Base-by-base conservation (phyloP, 225 moss, liverwort and hornwort species). In the Physcomitrellopsis africana region DNA sequence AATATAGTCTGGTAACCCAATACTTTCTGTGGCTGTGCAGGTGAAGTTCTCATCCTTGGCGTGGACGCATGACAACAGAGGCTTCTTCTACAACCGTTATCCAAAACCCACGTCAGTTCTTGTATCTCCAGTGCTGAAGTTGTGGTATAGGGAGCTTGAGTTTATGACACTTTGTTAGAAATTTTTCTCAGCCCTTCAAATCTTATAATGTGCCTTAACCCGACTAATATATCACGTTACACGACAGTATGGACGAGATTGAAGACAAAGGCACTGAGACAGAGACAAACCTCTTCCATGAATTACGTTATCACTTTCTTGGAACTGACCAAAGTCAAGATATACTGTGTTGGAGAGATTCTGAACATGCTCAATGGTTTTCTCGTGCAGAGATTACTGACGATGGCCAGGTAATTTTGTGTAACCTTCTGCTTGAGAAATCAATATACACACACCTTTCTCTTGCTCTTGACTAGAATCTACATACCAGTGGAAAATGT, bases 61-160 rank as follows among this genome's bases (percentile, higher is more conserved):
- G 51, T 91, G 91, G 91, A 91, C 91, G 13, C 83, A 89, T 78
- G 86, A 91, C 74, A 76, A 89, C 54, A 86, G 77, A 72, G 91
- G 91, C 3, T 89, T 91, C 55, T 91, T 89, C 76, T 91, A 91
- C 79, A 86, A 82, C 77, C 84, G 91, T 71, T 91, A 89, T 85
- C 85, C 89, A 70, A 86, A 84, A 72, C 86, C 91, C 22, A 81
- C 67, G 88, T 91, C 60, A n/a, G 90, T 82, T 18, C 57, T 53
- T 72, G 48, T 24, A 54, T 27, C 52, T 76, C 7, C 10, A 27
- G 66, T 75, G 8, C 18, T 17, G 7, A 55, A 13, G 54, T 64
- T 63, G 24, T 26, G 52, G 15, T 54, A 24, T 63, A 13, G 12
- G 24, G 23, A 26, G 13, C 24, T 58, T 3, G 58, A 58, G 3